Percentiles rank a stretch among this genome's conserved stretches.
phyloP scores from a whole-genome alignment of 352 stramenopile genomes.

The Aphanomyces stellatus region DNA sequence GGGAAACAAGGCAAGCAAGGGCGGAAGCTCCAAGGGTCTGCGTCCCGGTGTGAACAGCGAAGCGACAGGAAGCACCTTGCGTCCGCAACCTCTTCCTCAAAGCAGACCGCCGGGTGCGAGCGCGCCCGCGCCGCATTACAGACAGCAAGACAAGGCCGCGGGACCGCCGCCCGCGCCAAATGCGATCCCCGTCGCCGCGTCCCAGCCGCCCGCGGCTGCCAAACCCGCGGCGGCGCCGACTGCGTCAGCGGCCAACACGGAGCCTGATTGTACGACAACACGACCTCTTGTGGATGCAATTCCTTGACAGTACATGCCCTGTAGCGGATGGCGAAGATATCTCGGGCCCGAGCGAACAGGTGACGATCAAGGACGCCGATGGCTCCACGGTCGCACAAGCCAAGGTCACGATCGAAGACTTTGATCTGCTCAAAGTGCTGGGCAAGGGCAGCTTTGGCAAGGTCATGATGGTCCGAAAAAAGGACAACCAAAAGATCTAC shows the following conservation, averaged over 20 bases:
- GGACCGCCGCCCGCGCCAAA: slow-evolving; percentile 51
- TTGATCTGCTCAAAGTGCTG: slow-evolving; percentile 90
- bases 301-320: background rate
- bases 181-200: slow-evolving; percentile 26
- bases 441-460: slow-evolving; percentile 95
- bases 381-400: slow-evolving; percentile 39
- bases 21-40: slow-evolving; percentile 14
- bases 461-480: slow-evolving; percentile 93
- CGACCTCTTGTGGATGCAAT: background rate
- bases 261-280: slow-evolving; percentile 16
- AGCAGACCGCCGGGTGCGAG: background rate
- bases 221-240: background rate
- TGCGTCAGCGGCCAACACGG: background rate
- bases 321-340: slow-evolving; percentile 68
- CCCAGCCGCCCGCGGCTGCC: background rate
- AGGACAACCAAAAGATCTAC: slow-evolving; percentile 90
- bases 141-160: slow-evolving; percentile 25
- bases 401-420: slow-evolving; percentile 89
- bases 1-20: slow-evolving; percentile 21
- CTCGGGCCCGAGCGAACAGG: slow-evolving; percentile 66
- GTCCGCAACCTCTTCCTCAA: slow-evolving; percentile 16
- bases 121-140: slow-evolving; percentile 13
- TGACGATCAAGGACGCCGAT: slow-evolving; percentile 77
- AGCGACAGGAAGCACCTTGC: background rate
- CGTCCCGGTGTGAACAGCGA: slow-evolving; percentile 14